Percentiles rank a stretch among this genome's conserved stretches.
phyloP scores from a whole-genome alignment of 371 early-diverging fungal species.

The Rhizomucor pusillus region DNA sequence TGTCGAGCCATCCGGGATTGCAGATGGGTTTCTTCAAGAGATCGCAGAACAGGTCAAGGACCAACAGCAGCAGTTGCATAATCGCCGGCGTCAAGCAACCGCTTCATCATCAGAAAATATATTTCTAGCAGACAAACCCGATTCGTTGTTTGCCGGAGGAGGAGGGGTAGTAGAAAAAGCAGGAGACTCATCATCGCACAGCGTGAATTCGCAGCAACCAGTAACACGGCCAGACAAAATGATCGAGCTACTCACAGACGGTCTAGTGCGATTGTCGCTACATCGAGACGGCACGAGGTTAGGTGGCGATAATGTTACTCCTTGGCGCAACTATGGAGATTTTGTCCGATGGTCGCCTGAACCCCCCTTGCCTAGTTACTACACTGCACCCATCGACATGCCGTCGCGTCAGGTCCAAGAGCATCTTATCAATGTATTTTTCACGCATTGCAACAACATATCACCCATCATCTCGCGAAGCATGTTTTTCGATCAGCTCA shows the following conservation, averaged over 20 bases:
- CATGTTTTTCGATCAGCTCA: slow-evolving; percentile 47
- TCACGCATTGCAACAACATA: slow-evolving; percentile 31
- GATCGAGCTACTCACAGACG: slow-evolving; percentile 43
- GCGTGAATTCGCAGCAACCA: slow-evolving; percentile 6
- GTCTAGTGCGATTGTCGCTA: slow-evolving; percentile 33
- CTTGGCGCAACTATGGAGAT: slow-evolving; percentile 21
- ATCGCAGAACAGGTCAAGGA: slow-evolving; percentile 22
- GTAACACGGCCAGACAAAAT: slow-evolving; percentile 34
- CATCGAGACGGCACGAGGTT: slow-evolving; percentile 23
- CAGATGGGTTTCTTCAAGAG: slow-evolving; percentile 27
- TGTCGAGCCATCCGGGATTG: slow-evolving; percentile 9
- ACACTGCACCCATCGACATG: slow-evolving; percentile 36
- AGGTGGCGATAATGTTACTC: slow-evolving; percentile 7
- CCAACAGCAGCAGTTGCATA: slow-evolving; percentile 10
- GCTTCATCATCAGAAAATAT: slow-evolving; percentile 16
- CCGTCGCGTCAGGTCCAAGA: slow-evolving; percentile 27
- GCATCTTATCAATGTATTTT: slow-evolving; percentile 34
- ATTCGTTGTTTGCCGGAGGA: slow-evolving; percentile 26
- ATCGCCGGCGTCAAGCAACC: slow-evolving; percentile 6
- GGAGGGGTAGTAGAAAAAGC: background rate
- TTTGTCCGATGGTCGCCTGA: slow-evolving; percentile 28
- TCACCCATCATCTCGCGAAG: slow-evolving; percentile 29
- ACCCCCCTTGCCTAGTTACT: slow-evolving; percentile 14
- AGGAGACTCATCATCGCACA: background rate
- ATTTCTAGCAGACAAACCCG: slow-evolving; percentile 18